Conservation (phyloP, 441 rosid species). For the Populus hybrid region DNA sequence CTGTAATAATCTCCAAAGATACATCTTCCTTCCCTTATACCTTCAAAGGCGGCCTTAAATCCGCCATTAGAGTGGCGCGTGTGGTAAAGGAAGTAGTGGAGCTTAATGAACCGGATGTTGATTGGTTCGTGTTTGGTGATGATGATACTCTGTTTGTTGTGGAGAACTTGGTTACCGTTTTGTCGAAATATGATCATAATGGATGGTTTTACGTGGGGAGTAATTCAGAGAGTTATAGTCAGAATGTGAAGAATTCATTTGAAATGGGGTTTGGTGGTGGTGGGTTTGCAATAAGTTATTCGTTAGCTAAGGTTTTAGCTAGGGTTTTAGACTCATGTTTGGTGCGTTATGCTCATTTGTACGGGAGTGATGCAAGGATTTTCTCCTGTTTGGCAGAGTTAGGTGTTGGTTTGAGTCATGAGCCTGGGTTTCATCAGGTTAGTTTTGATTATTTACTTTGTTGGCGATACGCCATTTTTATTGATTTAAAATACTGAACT, state of each 20-base stretch:
- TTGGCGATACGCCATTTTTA: neutral
- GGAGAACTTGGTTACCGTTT: slow-evolving; percentile 63
- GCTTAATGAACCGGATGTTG: slow-evolving; percentile 42
- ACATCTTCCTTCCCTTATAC: slow-evolving; percentile 70
- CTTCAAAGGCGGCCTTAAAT: slow-evolving; percentile 65
- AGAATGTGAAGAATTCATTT: slow-evolving; percentile 71
- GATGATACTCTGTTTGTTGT: slow-evolving; percentile 87
- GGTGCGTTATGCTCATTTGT: slow-evolving; percentile 68
- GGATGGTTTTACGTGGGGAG: slow-evolving; percentile 75
- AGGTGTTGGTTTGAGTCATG: slow-evolving; percentile 78
- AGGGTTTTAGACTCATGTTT: slow-evolving; percentile 75
- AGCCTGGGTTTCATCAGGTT: slow-evolving; percentile 95
- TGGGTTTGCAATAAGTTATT: slow-evolving; percentile 73
- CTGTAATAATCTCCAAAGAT: slow-evolving; percentile 46
- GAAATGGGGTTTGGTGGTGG: slow-evolving; percentile 95
- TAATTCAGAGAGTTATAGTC: slow-evolving; percentile 76
- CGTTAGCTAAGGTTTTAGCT: slow-evolving; percentile 61
- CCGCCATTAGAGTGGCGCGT: slow-evolving; percentile 79
- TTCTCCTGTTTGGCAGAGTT: slow-evolving; percentile 89
- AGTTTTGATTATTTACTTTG: neutral
- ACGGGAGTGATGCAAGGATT: slow-evolving; percentile 79
- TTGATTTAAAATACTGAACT: neutral
- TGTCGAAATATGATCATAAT: slow-evolving; percentile 74
- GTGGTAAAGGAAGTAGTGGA: slow-evolving; percentile 79
- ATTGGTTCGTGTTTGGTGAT: slow-evolving; percentile 96